Evolutionary conservation across 2,329 filamentous ascomycete genomes (phyloP).

Genomic region (Verticillium longisporum): DNA sequence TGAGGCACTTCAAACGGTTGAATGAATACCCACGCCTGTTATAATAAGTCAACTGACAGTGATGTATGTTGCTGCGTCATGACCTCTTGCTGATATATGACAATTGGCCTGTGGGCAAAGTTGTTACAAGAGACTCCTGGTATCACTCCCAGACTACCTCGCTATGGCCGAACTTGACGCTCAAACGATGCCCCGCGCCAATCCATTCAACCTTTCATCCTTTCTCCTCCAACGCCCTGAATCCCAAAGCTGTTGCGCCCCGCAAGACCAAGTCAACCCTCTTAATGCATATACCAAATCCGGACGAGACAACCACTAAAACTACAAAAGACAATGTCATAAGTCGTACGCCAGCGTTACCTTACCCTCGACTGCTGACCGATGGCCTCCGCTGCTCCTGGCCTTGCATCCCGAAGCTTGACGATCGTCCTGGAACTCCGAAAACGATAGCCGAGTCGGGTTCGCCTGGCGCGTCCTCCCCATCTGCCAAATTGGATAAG

Average conservation of each 20-base stretch:
- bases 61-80: too few relatives aligned
- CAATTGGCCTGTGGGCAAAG: too few relatives aligned
- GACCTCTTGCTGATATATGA: too few relatives aligned
- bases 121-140: too few relatives aligned
- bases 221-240: neutral
- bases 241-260: neutral
- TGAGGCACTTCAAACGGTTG: too few relatives aligned
- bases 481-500: constrained; percentile 31
- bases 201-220: too few relatives aligned
- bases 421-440: constrained; percentile 29
- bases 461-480: constrained; percentile 53
- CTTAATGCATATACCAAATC: neutral
- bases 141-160: too few relatives aligned
- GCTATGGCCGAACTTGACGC: too few relatives aligned
- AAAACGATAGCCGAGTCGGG: constrained; percentile 37
- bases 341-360: neutral
- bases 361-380: constrained; percentile 38
- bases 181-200: too few relatives aligned
- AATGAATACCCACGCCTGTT: too few relatives aligned
- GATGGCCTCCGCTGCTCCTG: constrained; percentile 37
- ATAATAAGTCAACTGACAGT: too few relatives aligned
- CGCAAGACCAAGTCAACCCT: neutral
- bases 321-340: neutral
- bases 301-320: neutral
- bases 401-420: constrained; percentile 36